Base-by-base conservation (phyloP, 768 basidiomycete species). In the Trametes elegans region DNA sequence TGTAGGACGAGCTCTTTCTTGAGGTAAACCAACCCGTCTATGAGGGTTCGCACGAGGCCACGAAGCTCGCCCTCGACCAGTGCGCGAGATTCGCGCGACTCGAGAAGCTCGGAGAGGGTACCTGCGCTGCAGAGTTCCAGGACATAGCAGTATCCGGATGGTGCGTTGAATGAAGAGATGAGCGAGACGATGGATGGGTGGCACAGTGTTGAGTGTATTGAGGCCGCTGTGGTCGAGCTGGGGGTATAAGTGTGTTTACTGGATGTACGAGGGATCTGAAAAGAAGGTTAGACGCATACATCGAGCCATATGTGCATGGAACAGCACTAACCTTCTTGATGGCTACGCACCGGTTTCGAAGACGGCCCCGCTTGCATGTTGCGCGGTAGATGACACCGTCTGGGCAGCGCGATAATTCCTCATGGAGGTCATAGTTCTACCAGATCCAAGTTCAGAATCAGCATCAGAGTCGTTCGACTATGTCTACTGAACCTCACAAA, bases 161-260 rank as follows among this genome's bases (percentile, higher is more conserved):
- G 56, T 0, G 72, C 67, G 27, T 62, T 56, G 53, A 80, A 79
- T 2, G 62, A 62, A 9, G 75, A 75, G n/a, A 78, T 68, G 3
- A 81, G 61, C 21, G 79, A 73, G 14, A 78, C 70, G 47, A 83
- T 71, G 35, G 72, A 74, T 5, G 81, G 81, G 62, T 83, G 81
- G 57, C 73, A 74, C 16, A 82, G 67, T 0, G 73, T 63, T 40
- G 70, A 71, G 55, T 80, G 76, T 24, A 79, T 56, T 0, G 63
- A 46, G 16, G 65, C 57, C 7, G 70, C 61, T 3, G 51, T 32
- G 2, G 41, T 16, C 13, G 21, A 14, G 46, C 43, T 38, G 19
- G 9, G 18, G 14, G 9, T 26, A 11, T n/a, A 49, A 41, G 57
- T 16, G 57, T 18, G 14, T 2, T 18, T 31, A 3, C 27, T 9